phyloP scores from a whole-genome alignment of 192 early-diverging fungal species.

The Podila horticola region DNA sequence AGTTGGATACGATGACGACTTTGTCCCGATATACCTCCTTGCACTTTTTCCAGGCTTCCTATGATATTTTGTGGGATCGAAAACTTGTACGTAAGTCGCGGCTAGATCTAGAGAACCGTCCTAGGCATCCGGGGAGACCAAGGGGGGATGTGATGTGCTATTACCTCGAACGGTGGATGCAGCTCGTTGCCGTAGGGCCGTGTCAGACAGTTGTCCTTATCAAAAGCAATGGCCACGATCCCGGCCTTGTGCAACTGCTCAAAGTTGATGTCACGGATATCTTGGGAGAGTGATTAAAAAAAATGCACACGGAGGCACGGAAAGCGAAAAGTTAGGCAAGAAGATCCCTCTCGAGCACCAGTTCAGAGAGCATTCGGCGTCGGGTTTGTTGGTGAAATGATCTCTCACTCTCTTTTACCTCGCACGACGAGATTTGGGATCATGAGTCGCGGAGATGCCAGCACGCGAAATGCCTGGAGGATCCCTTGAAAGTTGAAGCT shows the following conservation, averaged over 20 bases:
- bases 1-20: slow-evolving; percentile 92
- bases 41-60: slow-evolving; percentile 76
- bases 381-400: background rate
- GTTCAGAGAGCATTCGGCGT: background rate
- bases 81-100: background rate
- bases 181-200: slow-evolving; percentile 79
- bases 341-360: too few relatives aligned
- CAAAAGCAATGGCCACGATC: slow-evolving; percentile 85
- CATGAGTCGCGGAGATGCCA: slow-evolving; percentile 73
- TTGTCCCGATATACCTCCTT: slow-evolving; percentile 65
- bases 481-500: slow-evolving; percentile 80
- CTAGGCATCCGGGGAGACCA: too few relatives aligned
- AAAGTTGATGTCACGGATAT: slow-evolving; percentile 79
- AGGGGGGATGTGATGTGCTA: background rate
- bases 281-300: slow-evolving; percentile 28
- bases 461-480: slow-evolving; percentile 58
- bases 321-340: background rate
- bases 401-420: slow-evolving; percentile 43
- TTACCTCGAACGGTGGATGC: slow-evolving; percentile 74
- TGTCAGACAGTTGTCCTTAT: slow-evolving; percentile 98
- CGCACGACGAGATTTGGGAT: slow-evolving; percentile 81
- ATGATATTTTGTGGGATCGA: background rate
- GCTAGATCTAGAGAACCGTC: background rate
- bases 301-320: background rate
- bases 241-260: slow-evolving; percentile 63